Base-by-base conservation (phyloP, 306 rosid genomes). In the Cucurbita moschata region DNA sequence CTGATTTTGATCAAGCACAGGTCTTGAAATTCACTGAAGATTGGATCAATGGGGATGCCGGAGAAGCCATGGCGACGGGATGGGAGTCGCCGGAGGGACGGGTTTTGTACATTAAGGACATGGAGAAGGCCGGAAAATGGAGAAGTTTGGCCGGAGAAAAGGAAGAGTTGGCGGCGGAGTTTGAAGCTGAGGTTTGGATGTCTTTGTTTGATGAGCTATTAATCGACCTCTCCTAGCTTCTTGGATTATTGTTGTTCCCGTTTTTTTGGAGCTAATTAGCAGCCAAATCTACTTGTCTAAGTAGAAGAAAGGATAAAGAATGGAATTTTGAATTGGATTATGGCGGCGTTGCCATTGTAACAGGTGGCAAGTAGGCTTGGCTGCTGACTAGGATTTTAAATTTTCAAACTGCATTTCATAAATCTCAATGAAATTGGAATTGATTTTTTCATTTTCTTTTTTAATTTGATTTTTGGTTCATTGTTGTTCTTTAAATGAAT, bases 11-110 rank as follows among this genome's bases (percentile, higher is more conserved):
- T 15, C 7, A n/a, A 75, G 40, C 38, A 2, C 59, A 74, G 13
- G 55, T 68, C 35, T 40, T 78, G 81, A 78, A 86, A 63, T 74
- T 65, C 44, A 84, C 83, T 0, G 85, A 79, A 73, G 88, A 87
- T 74, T 91, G 96, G 95, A 38, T 86, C 13, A 7, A 14, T 7
- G 96, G 89, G 44, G 26, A 79, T n/a, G 64, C 62, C 8, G 69
- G 62, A 59, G 89, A 78, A 10, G 0, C 44, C 35, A 1, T 50
- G 69, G 75, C 71, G 39, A 57, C 77, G 88, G 87, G 89, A 14
- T 87, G 95, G 96, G 96, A 88, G 76, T 83, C 81, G 68, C 68
- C 81, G 64, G 30, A 81, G 0, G 78, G 79, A 7, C 78, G 89
- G 73, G 12, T 39, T 9, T 62, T 74, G 3, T 86, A 79, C 75